These are phyloP conservation scores for Hypoxylon sp. DNA, from an alignment of 2,329 filamentous ascomycete genomes.

Conservation along the genomic window DNA sequence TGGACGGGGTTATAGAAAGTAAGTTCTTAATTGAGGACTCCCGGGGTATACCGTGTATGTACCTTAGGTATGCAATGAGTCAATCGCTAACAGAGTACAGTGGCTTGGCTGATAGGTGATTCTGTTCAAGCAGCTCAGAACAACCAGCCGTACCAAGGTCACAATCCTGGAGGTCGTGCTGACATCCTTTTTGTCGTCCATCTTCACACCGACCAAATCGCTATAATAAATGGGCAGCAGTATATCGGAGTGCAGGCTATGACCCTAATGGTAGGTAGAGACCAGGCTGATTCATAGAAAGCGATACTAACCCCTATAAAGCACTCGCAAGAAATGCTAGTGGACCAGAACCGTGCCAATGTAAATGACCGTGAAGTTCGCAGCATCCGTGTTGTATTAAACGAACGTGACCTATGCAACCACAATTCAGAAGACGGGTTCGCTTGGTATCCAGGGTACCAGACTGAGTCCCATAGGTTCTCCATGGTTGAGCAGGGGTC, in stretches of 20 bases:
- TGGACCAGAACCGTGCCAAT: background rate
- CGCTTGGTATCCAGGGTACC: background rate
- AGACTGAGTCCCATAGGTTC: background rate
- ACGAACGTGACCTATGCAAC: background rate
- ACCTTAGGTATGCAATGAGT: too few species aligned
- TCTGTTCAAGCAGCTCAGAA: background rate
- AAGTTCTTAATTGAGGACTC: background rate
- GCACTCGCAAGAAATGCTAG: background rate
- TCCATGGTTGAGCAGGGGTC: background rate
- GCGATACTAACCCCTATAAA: background rate
- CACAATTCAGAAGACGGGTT: background rate
- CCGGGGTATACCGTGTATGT: too few species aligned
- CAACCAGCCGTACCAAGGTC: background rate
- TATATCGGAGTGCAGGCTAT: constrained; percentile 1
- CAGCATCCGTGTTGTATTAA: background rate
- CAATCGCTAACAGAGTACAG: background rate
- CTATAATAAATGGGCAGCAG: background rate
- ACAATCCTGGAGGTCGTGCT: background rate
- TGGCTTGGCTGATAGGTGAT: background rate
- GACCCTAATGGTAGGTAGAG: background rate
- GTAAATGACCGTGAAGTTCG: background rate
- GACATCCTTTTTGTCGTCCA: background rate
- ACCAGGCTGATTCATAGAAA: background rate
- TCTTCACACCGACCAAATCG: constrained; percentile 4
- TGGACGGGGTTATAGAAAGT: background rate